Evolutionary conservation across 371 early-diverging fungal genomes (phyloP), one percentile per base, ranked within the genome.

Genomic region (Mucor racemosus): DNA sequence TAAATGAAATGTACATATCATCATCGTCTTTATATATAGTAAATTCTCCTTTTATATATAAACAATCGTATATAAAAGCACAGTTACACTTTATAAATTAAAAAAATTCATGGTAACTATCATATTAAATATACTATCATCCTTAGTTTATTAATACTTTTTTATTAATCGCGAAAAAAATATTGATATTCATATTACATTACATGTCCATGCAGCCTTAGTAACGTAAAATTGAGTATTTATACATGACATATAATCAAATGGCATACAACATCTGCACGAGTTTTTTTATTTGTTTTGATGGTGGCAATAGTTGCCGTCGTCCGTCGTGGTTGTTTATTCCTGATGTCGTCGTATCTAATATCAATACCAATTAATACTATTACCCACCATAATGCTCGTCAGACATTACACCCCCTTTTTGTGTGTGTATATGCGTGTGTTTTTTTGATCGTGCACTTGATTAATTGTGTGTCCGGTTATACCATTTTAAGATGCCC

Each of bases 21-120:
- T 31, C 19, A 26, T 53, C 14, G 26, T 26, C 13, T 31, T 53
- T 11, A 50, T 9, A 14, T 53, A 26, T 31, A 26, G 13, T 13
- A 26, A 11, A 17, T 44, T 44, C 42, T 41, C 42, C 15, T 44
- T 31, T 53, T 53, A 31, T 53, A 31, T 7, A 46, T 10, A n/a
- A 46, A 19, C 21, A 21, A 53, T 31, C 53, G 14, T 53, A 38
- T 38, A 14, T 53, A 53, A 7, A 53, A 21, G 53, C 53, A 53
- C 53, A 53, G 53, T 53, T 53, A 53, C 53, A 53, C 53, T 53
- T 53, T 31, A 21, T 53, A 13, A 53, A 53, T 53, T 53, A 53
- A 53, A 31, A 21, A 31, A 53, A 13, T 31, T 53, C 53, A 4
- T 31, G 46, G 46, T 46, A 46, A 46, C 46, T 46, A 46, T 46